Evolutionary conservation across 2,329 filamentous ascomycete species (phyloP).

Genomic region (Stagonosporopsis cucurbitacearum): DNA sequence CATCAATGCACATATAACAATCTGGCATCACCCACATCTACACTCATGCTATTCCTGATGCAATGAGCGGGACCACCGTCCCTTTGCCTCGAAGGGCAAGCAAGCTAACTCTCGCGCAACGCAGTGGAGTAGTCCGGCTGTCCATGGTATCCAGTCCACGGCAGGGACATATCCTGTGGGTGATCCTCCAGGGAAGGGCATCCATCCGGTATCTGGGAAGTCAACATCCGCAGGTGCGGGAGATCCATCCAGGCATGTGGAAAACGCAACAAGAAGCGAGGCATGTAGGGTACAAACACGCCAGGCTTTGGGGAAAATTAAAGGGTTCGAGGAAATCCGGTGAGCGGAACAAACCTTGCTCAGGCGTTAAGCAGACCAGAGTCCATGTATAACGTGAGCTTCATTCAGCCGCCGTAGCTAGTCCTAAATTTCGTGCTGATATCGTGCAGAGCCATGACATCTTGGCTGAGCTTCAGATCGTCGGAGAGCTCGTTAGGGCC

Average conservation of each 20-base stretch:
- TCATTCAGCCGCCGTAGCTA: slow-evolving; percentile 43
- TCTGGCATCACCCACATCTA: slow-evolving; percentile 29
- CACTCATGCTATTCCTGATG: slow-evolving; percentile 36
- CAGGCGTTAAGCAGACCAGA: slow-evolving; percentile 27
- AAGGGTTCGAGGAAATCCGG: slow-evolving; percentile 29
- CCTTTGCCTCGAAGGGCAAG: slow-evolving; percentile 21
- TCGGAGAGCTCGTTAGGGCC: slow-evolving; percentile 45
- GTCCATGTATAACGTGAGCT: slow-evolving; percentile 20
- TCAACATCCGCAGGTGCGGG: slow-evolving; percentile 34
- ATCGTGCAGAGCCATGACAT: slow-evolving; percentile 43
- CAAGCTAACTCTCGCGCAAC: slow-evolving; percentile 24
- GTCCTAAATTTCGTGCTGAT: slow-evolving; percentile 44
- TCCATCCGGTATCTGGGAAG: slow-evolving; percentile 36
- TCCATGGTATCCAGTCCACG: slow-evolving; percentile 31
- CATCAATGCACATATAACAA: slow-evolving; percentile 28
- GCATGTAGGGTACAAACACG: slow-evolving; percentile 30
- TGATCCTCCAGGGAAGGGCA: slow-evolving; percentile 24
- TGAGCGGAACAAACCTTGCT: slow-evolving; percentile 41
- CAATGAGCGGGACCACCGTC: slow-evolving; percentile 34
- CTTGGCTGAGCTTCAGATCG: slow-evolving; percentile 46
- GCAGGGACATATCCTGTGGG: slow-evolving; percentile 35
- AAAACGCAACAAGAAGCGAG: slow-evolving; percentile 30
- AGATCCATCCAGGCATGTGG: slow-evolving; percentile 30
- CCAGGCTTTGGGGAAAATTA: slow-evolving; percentile 26
- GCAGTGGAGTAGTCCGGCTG: slow-evolving; percentile 28